Evolutionary conservation across 2,329 filamentous ascomycete species (phyloP).

Genomic region (Lasiodiplodia citricola): DNA sequence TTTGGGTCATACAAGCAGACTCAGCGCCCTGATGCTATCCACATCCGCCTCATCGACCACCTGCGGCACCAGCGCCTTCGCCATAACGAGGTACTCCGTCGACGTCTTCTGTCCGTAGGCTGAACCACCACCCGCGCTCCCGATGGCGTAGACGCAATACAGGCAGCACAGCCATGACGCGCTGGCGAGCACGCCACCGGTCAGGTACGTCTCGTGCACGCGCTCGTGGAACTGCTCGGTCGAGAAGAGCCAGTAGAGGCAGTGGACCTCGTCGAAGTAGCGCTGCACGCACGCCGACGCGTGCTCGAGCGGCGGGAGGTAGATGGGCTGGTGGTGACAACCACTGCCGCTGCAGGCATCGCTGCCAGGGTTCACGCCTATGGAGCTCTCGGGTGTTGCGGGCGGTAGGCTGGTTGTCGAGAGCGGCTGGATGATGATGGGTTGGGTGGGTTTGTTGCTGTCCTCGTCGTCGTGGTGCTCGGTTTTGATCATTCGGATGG

Average conservation of each 20-base stretch:
- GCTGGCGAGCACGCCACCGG: conserved; percentile 29
- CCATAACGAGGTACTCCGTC: conserved; percentile 40
- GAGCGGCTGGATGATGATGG: conserved; percentile 41
- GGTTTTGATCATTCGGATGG: conserved; percentile 40
- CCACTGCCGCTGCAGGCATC: background rate
- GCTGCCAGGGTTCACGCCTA: conserved; percentile 20
- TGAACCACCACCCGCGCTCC: conserved; percentile 31
- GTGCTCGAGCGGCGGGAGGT: conserved; percentile 38
- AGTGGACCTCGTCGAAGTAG: conserved; percentile 44
- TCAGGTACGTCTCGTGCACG: conserved; percentile 41
- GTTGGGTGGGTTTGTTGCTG: conserved; percentile 29
- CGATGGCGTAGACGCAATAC: conserved; percentile 44
- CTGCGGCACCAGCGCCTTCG: conserved; percentile 40
- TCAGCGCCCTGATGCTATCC: conserved; percentile 43
- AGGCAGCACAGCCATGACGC: conserved; percentile 46
- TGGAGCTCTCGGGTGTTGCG: conserved; percentile 15
- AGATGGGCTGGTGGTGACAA: conserved; percentile 31
- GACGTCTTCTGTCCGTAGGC: conserved; percentile 34
- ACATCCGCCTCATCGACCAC: conserved; percentile 45
- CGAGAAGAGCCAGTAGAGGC: conserved; percentile 44
- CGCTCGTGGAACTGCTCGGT: conserved; percentile 40
- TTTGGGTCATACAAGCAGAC: conserved; percentile 37
- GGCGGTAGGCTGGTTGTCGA: conserved; percentile 42
- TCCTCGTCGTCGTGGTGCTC: background rate
- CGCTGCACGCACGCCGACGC: conserved; percentile 41